Evolutionary conservation across 768 basidiomycete species (phyloP).

Genomic region (Leucocoprinus leucothites): DNA sequence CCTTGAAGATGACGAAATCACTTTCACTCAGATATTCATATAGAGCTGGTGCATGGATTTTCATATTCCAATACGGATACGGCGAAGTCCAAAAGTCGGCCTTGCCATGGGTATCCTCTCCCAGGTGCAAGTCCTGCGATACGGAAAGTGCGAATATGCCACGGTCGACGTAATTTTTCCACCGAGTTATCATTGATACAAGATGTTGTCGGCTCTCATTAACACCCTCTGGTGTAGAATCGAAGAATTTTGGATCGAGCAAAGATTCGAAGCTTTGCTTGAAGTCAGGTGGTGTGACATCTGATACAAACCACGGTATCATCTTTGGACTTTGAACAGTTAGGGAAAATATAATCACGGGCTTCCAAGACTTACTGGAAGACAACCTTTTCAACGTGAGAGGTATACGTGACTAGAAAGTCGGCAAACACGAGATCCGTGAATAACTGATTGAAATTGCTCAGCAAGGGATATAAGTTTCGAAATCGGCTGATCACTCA

Average conservation of each 20-base stretch:
- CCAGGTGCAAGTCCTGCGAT: constrained; percentile 53
- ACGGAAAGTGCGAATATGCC: constrained; percentile 77
- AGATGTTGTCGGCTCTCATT: constrained; percentile 37
- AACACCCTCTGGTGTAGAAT: constrained; percentile 21
- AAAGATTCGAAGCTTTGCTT: constrained; percentile 51
- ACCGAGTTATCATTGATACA: constrained; percentile 59
- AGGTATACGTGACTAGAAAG: constrained; percentile 87
- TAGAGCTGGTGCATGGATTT: constrained; percentile 45
- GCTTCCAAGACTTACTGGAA: constrained; percentile 69
- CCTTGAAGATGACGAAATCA: constrained; percentile 84
- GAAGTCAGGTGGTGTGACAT: constrained; percentile 90
- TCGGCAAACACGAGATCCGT: constrained; percentile 93
- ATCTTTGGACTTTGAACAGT: constrained; percentile 71
- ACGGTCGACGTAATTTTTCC: constrained; percentile 65
- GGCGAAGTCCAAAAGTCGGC: constrained; percentile 73
- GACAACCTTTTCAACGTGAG: constrained; percentile 74
- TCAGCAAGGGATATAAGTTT: background rate
- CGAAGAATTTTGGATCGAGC: constrained; percentile 64
- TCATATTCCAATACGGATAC: constrained; percentile 76
- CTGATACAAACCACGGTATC: constrained; percentile 97
- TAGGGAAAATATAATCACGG: background rate
- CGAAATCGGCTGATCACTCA: constrained; percentile 23
- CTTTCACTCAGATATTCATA: constrained; percentile 50
- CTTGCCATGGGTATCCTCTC: constrained; percentile 27
- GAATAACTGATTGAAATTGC: constrained; percentile 55